A percentile compares a stretch with the other conserved stretches of the same genome.
Evolutionary conservation across 2,329 filamentous ascomycete genomes (phyloP).

Genomic region (Fusarium marasasianum): DNA sequence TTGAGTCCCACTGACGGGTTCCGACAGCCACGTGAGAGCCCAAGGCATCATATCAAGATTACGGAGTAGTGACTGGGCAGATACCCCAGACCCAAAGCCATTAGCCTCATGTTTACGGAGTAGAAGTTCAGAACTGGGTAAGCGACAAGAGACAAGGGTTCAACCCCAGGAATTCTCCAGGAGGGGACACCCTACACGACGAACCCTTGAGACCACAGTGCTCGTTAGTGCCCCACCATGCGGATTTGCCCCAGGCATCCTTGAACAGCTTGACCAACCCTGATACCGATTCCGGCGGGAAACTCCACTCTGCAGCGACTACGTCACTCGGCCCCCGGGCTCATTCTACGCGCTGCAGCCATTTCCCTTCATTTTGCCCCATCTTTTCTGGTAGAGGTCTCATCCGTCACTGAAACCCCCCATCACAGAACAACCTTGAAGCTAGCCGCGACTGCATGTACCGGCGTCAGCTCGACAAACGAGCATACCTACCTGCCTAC

Average conservation of each 20-base stretch:
- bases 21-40: slow-evolving; percentile 3
- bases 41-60: neutral
- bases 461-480: slow-evolving; percentile 18
- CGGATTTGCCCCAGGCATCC: slow-evolving; percentile 7
- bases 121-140: neutral
- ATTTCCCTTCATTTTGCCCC: slow-evolving; percentile 27
- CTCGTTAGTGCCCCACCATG: slow-evolving; percentile 10
- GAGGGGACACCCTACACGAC: slow-evolving; percentile 12
- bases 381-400: slow-evolving; percentile 24
- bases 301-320: slow-evolving; percentile 25
- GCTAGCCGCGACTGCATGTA: slow-evolving; percentile 29
- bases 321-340: slow-evolving; percentile 35
- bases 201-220: slow-evolving; percentile 19
- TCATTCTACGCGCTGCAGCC: slow-evolving; percentile 24
- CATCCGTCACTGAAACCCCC: slow-evolving; percentile 9
- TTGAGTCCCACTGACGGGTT: slow-evolving; percentile 6
- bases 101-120: neutral
- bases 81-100: slow-evolving; percentile 4
- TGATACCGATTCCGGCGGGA: slow-evolving; percentile 24
- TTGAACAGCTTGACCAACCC: slow-evolving; percentile 20
- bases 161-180: slow-evolving; percentile 16
- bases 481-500: neutral
- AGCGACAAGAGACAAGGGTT: slow-evolving; percentile 18
- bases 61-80: neutral
- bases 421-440: slow-evolving; percentile 15